Evolutionary conservation across 1,284 basidiomycete species (phyloP).

Genomic region (Wallemia hederae): DNA sequence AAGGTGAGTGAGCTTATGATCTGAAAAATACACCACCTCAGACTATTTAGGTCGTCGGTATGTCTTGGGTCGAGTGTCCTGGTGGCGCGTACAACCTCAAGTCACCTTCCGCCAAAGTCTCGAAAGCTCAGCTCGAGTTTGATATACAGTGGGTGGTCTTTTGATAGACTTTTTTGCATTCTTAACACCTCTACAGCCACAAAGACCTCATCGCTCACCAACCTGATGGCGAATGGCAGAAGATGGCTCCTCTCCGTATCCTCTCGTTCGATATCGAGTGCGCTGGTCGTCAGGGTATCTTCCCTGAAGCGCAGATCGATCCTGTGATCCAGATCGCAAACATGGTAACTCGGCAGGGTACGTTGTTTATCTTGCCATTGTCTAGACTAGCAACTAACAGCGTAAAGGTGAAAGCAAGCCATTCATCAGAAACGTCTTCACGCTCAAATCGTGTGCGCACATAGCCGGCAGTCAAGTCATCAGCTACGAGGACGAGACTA

Average conservation of each 20-base stretch:
- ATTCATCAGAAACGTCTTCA: constrained; percentile 86
- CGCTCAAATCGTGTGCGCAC: constrained; percentile 64
- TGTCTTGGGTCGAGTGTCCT: constrained; percentile 88
- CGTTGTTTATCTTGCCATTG: constrained; percentile 3
- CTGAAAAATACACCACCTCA: neutral
- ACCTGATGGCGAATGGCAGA: constrained; percentile 67
- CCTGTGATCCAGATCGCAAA: constrained; percentile 92
- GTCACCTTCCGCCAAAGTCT: constrained; percentile 28
- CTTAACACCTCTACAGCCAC: constrained; percentile 24
- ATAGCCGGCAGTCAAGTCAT: constrained; percentile 84
- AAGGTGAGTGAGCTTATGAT: constrained; percentile 24
- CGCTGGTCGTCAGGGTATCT: constrained; percentile 78
- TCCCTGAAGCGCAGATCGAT: constrained; percentile 59
- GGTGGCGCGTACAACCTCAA: constrained; percentile 44
- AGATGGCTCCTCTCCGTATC: constrained; percentile 62
- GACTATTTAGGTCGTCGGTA: constrained; percentile 46
- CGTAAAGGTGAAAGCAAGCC: constrained; percentile 50
- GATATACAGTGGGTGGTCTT: constrained; percentile 28
- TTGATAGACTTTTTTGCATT: constrained; percentile 4
- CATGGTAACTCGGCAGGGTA: constrained; percentile 86
- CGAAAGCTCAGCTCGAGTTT: constrained; percentile 63
- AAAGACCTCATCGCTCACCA: constrained; percentile 57
- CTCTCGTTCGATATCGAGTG: constrained; percentile 94
- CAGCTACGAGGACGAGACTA: constrained; percentile 42
- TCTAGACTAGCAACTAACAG: neutral